Evolutionary conservation across 2,329 filamentous ascomycete species (phyloP).

Genomic region (Colletotrichum sp.): DNA sequence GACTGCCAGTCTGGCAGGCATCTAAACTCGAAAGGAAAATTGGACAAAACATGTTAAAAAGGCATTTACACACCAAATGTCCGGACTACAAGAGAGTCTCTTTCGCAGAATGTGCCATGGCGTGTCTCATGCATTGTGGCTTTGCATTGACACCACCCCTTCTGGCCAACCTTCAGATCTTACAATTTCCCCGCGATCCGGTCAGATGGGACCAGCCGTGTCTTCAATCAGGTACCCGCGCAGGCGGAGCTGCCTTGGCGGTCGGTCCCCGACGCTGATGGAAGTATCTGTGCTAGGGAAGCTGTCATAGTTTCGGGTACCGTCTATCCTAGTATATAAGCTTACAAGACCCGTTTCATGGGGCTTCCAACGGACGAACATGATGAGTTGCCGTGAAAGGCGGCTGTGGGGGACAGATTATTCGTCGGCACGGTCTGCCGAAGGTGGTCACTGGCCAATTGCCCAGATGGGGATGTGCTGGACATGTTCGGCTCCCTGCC

Average conservation of each 20-base stretch:
- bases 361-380: neutral
- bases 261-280: neutral
- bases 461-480: neutral
- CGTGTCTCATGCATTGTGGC: neutral
- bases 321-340: neutral
- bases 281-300: neutral
- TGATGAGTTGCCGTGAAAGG: neutral
- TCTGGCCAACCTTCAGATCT: neutral
- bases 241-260: neutral
- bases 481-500: neutral
- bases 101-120: neutral
- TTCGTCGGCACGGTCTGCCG: neutral
- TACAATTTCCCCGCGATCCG: neutral
- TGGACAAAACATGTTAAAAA: conserved; percentile 14
- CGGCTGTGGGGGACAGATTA: neutral
- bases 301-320: conserved; percentile 2
- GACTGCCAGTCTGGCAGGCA: neutral
- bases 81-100: neutral
- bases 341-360: neutral
- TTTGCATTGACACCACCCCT: conserved; percentile 1
- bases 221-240: neutral
- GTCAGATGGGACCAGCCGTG: neutral
- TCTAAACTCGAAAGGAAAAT: neutral
- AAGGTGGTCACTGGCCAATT: neutral
- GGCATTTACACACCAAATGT: neutral